These are phyloP conservation scores for Rhododendron vialii DNA, from an alignment of 148 eudicot species.

Conservation along the genomic window DNA sequence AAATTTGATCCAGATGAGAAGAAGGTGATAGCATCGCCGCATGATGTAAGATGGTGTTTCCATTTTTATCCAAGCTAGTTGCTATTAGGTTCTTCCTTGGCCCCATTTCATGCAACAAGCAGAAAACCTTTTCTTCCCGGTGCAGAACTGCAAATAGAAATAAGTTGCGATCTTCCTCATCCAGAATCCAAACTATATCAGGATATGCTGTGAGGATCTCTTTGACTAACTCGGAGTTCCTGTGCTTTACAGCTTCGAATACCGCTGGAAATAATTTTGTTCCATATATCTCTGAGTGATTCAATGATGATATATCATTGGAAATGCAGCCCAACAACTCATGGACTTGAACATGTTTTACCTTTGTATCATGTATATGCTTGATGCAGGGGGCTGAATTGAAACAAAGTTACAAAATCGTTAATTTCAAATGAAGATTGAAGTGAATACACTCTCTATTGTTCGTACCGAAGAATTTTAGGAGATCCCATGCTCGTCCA, in stretches of 20 bases:
- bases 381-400: background rate
- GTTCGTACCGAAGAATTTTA: slow-evolving; percentile 8
- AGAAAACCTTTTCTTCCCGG: slow-evolving; percentile 14
- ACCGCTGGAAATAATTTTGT: background rate
- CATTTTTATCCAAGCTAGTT: background rate
- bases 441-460: background rate
- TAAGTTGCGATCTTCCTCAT: slow-evolving; percentile 8
- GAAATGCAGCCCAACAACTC: background rate
- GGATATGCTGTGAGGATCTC: slow-evolving; percentile 11
- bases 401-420: background rate
- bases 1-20: slow-evolving; percentile 10
- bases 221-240: slow-evolving; percentile 6
- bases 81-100: slow-evolving; percentile 2
- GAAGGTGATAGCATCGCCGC: slow-evolving; percentile 19
- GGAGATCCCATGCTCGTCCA: background rate
- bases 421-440: background rate
- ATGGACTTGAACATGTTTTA: background rate
- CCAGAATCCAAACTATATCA: slow-evolving; percentile 12
- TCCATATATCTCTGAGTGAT: background rate
- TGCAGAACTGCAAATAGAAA: slow-evolving; percentile 13
- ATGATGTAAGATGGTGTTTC: slow-evolving; percentile 20
- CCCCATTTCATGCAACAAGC: slow-evolving; percentile 2
- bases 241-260: background rate
- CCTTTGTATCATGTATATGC: background rate
- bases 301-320: background rate